A percentile compares a stretch with the other conserved stretches of the same genome.
Evolutionary conservation across 768 basidiomycete genomes (phyloP).

Genomic region (Cystobasidiopsis lactophilus): DNA sequence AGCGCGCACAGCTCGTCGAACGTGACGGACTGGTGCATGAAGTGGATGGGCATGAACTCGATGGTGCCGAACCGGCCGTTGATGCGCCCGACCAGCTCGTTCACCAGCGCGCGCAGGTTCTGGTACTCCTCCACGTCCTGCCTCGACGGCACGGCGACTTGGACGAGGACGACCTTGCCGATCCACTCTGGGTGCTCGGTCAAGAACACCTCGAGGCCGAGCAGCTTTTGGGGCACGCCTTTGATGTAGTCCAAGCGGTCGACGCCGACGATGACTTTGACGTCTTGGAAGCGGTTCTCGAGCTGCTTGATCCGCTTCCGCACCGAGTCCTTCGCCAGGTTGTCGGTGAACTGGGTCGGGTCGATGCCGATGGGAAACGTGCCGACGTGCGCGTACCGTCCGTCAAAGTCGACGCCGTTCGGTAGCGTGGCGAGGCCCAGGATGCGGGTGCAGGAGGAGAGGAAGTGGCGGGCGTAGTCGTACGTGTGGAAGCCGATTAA

Average conservation of each 20-base stretch:
- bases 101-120: slow-evolving; percentile 80
- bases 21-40: slow-evolving; percentile 83
- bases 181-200: slow-evolving; percentile 98
- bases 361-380: slow-evolving; percentile 99
- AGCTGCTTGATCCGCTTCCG: slow-evolving; percentile 55
- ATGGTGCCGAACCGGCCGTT: slow-evolving; percentile 97
- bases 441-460: slow-evolving; percentile 92
- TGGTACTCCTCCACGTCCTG: slow-evolving; percentile 99
- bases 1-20: slow-evolving; percentile 96
- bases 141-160: slow-evolving; percentile 88
- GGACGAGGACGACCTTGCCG: slow-evolving; percentile 90
- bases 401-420: slow-evolving; percentile 89
- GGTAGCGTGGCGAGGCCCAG: slow-evolving; percentile 89
- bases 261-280: slow-evolving; percentile 94
- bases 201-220: slow-evolving; percentile 87
- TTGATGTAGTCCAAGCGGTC: slow-evolving; percentile 99
- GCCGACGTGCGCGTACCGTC: slow-evolving; percentile 84
- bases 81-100: slow-evolving; percentile 93
- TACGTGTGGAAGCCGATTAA: slow-evolving; percentile 99
- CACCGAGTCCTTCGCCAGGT: slow-evolving; percentile 58
- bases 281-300: slow-evolving; percentile 73
- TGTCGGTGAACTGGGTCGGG: slow-evolving; percentile 70
- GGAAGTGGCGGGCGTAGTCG: slow-evolving; percentile 97
- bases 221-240: slow-evolving; percentile 94
- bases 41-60: slow-evolving; percentile 99